These are phyloP conservation scores for Prunus mume DNA, from an alignment of 306 rosid genomes.

Conservation along the genomic window DNA sequence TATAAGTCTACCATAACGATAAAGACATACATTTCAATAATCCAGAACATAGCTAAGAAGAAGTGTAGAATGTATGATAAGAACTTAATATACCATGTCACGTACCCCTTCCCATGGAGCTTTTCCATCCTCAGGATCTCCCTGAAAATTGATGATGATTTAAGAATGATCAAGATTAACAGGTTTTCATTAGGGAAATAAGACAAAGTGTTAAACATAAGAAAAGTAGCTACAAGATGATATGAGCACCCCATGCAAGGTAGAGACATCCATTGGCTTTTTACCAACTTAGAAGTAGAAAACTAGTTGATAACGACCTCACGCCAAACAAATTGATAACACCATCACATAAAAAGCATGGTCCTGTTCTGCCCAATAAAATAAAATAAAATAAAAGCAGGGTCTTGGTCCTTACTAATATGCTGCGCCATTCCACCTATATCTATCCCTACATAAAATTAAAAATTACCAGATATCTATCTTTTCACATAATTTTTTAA, in stretches of 20 bases:
- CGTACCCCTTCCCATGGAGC: slow-evolving; percentile 77
- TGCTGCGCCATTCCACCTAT: background rate
- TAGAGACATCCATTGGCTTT: background rate
- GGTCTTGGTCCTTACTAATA: background rate
- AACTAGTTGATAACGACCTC: background rate
- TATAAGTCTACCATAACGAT: background rate
- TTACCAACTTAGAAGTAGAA: background rate
- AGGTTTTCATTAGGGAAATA: background rate
- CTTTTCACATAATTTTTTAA: background rate
- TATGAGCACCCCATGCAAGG: background rate
- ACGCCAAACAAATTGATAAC: background rate
- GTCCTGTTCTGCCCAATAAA: background rate
- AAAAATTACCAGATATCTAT: background rate
- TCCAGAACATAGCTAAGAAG: background rate
- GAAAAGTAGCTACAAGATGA: slow-evolving; percentile 1
- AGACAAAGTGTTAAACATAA: background rate
- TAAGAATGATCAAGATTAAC: background rate
- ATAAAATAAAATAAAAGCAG: background rate
- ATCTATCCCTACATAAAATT: background rate
- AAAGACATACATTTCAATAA: background rate
- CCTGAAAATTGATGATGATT: slow-evolving; percentile 50
- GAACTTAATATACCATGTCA: slow-evolving; percentile 14
- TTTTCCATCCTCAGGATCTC: slow-evolving; percentile 57
- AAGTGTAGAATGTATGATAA: background rate
- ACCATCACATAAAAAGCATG: background rate